Percentiles rank a stretch among this genome's conserved stretches.
These are phyloP conservation scores for Neopestalotiopsis rosae DNA, from an alignment of 2,329 filamentous ascomycete genomes.

Conservation along the genomic window DNA sequence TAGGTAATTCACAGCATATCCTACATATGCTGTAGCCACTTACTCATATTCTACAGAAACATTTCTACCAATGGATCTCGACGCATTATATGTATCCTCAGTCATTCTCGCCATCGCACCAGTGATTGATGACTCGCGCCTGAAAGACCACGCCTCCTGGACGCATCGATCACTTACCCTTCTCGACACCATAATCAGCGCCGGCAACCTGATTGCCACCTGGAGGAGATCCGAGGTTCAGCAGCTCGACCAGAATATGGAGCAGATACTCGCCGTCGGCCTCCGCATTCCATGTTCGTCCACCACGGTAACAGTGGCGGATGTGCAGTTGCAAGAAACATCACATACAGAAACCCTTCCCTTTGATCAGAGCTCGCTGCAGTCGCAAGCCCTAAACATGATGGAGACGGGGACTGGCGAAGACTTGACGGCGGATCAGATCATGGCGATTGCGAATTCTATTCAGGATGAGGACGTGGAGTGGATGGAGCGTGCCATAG, in stretches of 20 bases:
- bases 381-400: not conserved
- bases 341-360: not conserved
- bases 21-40: not conserved
- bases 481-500: constrained; percentile 13
- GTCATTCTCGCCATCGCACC: constrained; percentile 10
- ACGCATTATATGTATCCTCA: constrained; percentile 16
- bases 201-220: constrained; percentile 40
- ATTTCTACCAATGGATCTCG: constrained; percentile 18
- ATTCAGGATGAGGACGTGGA: constrained; percentile 11
- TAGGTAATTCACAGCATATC: not conserved
- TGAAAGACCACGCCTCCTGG: constrained; percentile 10
- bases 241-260: constrained; percentile 47
- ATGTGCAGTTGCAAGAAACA: not conserved
- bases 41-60: not conserved
- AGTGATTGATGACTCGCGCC: constrained; percentile 1
- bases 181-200: constrained; percentile 7
- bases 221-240: constrained; percentile 50
- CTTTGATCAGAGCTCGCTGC: not conserved
- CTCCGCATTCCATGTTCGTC: not conserved
- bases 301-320: not conserved
- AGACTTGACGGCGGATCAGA: not conserved
- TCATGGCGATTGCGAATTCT: constrained; percentile 10
- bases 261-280: not conserved
- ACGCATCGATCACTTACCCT: not conserved
- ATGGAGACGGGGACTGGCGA: not conserved